These are phyloP conservation scores for Pluteus cervinus DNA, from an alignment of 768 basidiomycete genomes.

Conservation along the genomic window DNA sequence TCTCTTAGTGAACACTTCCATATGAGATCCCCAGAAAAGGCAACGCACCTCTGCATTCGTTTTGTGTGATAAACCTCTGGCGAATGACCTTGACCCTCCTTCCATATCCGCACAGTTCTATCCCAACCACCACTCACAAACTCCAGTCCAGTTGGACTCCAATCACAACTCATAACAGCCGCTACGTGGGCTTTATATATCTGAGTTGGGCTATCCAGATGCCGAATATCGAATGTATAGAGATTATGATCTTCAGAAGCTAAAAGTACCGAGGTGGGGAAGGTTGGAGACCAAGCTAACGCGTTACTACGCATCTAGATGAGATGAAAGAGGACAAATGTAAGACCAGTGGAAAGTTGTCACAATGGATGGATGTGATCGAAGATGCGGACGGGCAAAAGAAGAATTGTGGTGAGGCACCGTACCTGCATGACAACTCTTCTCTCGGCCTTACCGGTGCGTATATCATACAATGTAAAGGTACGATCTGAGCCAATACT, in stretches of 20 bases:
- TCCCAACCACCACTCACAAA: slow-evolving; percentile 98
- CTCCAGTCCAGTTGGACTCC: slow-evolving; percentile 93
- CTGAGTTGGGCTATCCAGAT: slow-evolving; percentile 74
- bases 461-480: slow-evolving; percentile 93
- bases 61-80: slow-evolving; percentile 97
- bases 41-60: slow-evolving; percentile 87
- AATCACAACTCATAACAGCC: slow-evolving; percentile 94
- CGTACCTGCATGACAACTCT: slow-evolving; percentile 83
- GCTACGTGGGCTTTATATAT: slow-evolving; percentile 98
- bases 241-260: slow-evolving; percentile 99
- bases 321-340: neutral
- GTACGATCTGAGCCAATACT: slow-evolving; percentile 93
- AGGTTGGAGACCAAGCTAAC: slow-evolving; percentile 92
- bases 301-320: slow-evolving; percentile 80
- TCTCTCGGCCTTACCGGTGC: slow-evolving; percentile 94
- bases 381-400: neutral
- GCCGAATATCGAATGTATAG: slow-evolving; percentile 94
- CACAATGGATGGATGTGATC: no score
- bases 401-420: neutral
- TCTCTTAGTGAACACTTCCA: slow-evolving; percentile 2
- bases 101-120: slow-evolving; percentile 90
- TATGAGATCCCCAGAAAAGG: slow-evolving; percentile 1
- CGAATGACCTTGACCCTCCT: slow-evolving; percentile 71
- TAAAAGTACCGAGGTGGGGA: slow-evolving; percentile 85
- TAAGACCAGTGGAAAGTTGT: neutral